Conservation (phyloP, 2,329 filamentous ascomycete species). For the Trichoderma asperellum region DNA sequence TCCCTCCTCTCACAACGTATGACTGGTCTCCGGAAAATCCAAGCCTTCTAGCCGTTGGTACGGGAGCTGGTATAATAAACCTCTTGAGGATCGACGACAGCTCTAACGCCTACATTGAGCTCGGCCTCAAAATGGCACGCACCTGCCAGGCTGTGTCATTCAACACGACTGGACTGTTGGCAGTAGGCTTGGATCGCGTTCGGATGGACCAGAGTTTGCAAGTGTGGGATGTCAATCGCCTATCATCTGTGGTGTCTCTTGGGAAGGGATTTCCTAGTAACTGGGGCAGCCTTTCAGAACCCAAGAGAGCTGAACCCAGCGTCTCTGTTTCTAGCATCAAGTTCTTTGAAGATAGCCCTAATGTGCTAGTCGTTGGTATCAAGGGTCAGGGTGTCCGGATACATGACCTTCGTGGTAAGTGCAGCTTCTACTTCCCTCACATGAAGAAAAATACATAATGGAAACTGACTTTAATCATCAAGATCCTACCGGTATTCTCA, state of each 20-base stretch:
- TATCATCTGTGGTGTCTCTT: constrained; percentile 54
- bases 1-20: constrained; percentile 66
- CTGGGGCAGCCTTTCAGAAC: constrained; percentile 56
- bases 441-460: neutral
- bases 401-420: constrained; percentile 74
- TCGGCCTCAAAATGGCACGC: constrained; percentile 74
- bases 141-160: constrained; percentile 83
- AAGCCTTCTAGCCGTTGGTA: constrained; percentile 74
- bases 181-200: constrained; percentile 78
- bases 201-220: constrained; percentile 82
- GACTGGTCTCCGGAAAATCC: constrained; percentile 67
- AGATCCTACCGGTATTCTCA: constrained; percentile 57
- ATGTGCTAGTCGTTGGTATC: constrained; percentile 75
- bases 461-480: constrained; percentile 32
- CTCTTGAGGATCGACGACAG: constrained; percentile 73
- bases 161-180: constrained; percentile 71
- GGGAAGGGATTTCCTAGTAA: constrained; percentile 56
- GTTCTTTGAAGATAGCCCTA: constrained; percentile 78
- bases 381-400: constrained; percentile 75
- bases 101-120: constrained; percentile 65
- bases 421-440: constrained; percentile 10
- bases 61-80: constrained; percentile 74
- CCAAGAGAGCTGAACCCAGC: constrained; percentile 63
- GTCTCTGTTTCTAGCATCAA: constrained; percentile 82
- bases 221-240: constrained; percentile 76